Percentiles rank a stretch among this genome's conserved stretches.
phyloP scores from a whole-genome alignment of 768 basidiomycete genomes.

The Mycena chlorophos region DNA sequence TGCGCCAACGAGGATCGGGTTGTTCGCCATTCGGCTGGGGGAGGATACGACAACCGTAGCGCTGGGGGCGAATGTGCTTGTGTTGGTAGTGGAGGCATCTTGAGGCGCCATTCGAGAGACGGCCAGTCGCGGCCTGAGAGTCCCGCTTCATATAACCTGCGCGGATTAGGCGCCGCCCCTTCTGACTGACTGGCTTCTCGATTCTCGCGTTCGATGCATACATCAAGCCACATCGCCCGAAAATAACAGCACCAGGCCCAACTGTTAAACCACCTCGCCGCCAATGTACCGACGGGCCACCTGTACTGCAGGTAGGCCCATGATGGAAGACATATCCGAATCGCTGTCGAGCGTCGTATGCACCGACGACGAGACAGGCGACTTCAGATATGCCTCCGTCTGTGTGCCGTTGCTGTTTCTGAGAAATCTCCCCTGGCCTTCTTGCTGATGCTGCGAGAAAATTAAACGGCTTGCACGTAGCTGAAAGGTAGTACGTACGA shows the following conservation, averaged over 20 bases:
- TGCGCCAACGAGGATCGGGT: conserved; percentile 2
- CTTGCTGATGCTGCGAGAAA: too few species aligned
- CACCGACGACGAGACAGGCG: too few species aligned
- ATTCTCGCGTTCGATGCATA: not conserved
- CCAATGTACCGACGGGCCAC: too few species aligned
- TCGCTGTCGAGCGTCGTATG: too few species aligned
- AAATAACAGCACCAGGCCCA: not conserved
- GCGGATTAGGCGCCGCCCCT: not conserved
- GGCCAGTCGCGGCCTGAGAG: not conserved
- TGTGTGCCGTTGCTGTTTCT: too few species aligned
- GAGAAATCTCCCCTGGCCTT: too few species aligned
- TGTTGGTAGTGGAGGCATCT: not conserved
- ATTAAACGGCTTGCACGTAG: too few species aligned
- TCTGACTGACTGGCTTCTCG: conserved; percentile 1
- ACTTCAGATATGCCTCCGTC: too few species aligned
- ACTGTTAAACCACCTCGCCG: too few species aligned
- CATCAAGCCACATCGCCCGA: not conserved
- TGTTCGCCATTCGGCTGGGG: not conserved
- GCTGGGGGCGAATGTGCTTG: not conserved
- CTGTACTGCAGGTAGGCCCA: too few species aligned
- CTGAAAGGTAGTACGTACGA: too few species aligned
- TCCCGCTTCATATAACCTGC: not conserved
- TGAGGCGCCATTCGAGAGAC: not conserved
- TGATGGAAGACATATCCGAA: too few species aligned
- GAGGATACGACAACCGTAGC: not conserved